Base-by-base conservation (phyloP, 352 stramenopile genomes). In the Pythium phragmiticola region DNA sequence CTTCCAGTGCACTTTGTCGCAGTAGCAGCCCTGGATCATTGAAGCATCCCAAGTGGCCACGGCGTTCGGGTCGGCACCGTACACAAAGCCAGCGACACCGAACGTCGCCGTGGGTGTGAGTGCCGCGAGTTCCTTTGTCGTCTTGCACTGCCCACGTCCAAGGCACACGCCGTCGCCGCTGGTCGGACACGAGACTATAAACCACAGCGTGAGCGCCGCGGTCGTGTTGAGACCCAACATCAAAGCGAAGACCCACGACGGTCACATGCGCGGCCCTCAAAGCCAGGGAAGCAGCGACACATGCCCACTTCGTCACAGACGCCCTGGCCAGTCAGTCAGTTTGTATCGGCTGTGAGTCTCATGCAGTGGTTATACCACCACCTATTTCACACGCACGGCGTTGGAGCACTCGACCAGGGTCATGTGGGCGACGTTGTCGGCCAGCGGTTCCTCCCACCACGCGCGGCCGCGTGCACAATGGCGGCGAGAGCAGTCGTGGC, bases 31-130 rank as follows among this genome's bases (percentile, higher is more conserved):
- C 37, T 87, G 80, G 34, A 89, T 66, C 73, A 90, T 88, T 61
- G 97, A 72, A 19, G 83, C 84, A 59, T 98, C 92, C 92, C 92
- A 98, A 5, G 90, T 97, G 8, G 66, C 55, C 7, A 81, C 57
- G 11, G 82, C 65, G 43, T 97, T 96, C 4, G 76, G 69, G 39
- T 95, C 80, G 0, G 62, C 72, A 45, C 90, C 90, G 62, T 97
- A 97, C 1, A 78, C 69, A 39, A 84, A 84, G 1, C 67, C 76
- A 16, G 75, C 69, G 7, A 70, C 57, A 1, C 60, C 61, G 26
- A 78, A 87, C 4, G 66, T 61, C 12, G 57, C 14, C 2, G 78
- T 85, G 41, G 71, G 74, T 1, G 78, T 87, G 26, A 84, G 60
- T 6, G 68, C 74, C n/a, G 83, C 81, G 12, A 92, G 54, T 48